Base-by-base conservation (phyloP, 2,329 filamentous ascomycete species). In the Penicillium sclerotiorum region DNA sequence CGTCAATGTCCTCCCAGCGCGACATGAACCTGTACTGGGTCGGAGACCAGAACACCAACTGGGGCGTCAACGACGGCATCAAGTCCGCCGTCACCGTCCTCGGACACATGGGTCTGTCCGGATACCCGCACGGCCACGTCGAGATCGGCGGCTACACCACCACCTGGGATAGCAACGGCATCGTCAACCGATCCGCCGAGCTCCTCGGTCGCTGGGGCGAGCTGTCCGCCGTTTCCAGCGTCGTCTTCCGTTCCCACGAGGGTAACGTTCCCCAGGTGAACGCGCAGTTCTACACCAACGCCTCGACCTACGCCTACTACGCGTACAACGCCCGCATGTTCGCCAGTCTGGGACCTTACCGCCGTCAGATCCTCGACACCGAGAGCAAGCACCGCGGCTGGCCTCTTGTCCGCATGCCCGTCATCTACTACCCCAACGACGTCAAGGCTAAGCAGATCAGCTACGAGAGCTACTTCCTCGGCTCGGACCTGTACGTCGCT, bases 1-100 rank as follows among this genome's bases (percentile, higher is more conserved):
- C 67, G 1, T 59, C 66, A 7, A 63, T 68, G 40, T 61, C 57
- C 1, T 59, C 67, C 0, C 65, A 67, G 43, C 58, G 60, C 11
- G 57, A 70, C 53, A 68, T 66, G 57, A 71, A 71, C 45, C 57
- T 72, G 7, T 72, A 71, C 62, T 72, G 69, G 69, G 67, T 64
- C 3, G 69, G 69, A 30, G 69, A 72, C 37, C 67, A 72, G 41
- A 61, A 70, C 37, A 65, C 67, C 15, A 58, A 65, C 37, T 66
- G 64, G 63, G 62, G 64, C 4, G 47, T 63, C 20, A 65, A 69
- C 27, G 69, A 72, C 35, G 68, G 69, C 7, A 65, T 71, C 47
- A 69, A 70, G 40, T 64, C 65, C 15, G 63, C 63, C 20, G 57
- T 71, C 20, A 70, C 65, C 1, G 60, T 65, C 39, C 62, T 66